Evolutionary conservation across 2,329 filamentous ascomycete genomes (phyloP).

Genomic region (Helicocarpus griseus): DNA sequence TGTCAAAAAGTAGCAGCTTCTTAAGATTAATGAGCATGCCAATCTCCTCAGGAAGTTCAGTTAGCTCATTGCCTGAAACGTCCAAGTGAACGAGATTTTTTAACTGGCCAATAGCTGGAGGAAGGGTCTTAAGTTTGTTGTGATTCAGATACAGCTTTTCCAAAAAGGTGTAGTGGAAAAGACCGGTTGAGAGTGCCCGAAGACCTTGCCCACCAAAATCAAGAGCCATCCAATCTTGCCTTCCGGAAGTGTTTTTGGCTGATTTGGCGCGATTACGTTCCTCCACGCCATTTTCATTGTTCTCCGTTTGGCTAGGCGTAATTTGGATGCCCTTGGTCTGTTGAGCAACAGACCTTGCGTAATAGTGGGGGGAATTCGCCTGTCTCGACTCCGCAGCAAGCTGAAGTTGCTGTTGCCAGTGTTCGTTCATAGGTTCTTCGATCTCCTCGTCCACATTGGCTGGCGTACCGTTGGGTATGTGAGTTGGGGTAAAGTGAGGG

Average conservation of each 20-base stretch:
- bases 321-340: conserved; percentile 38
- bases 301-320: conserved; percentile 39
- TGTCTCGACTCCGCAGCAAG: conserved; percentile 64
- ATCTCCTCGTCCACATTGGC: conserved; percentile 46
- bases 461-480: conserved; percentile 52
- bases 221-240: conserved; percentile 84
- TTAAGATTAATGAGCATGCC: conserved; percentile 95
- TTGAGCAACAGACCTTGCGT: conserved; percentile 43
- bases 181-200: conserved; percentile 63
- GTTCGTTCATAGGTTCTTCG: conserved; percentile 52
- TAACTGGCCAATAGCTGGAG: conserved; percentile 69
- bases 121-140: conserved; percentile 77
- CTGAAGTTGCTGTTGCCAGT: conserved; percentile 83
- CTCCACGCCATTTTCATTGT: conserved; percentile 41
- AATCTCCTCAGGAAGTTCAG: conserved; percentile 74
- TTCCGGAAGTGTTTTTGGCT: conserved; percentile 40
- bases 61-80: conserved; percentile 77
- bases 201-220: conserved; percentile 96
- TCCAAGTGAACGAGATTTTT: conserved; percentile 76
- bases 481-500: conserved; percentile 50
- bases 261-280: conserved; percentile 57
- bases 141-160: conserved; percentile 88
- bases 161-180: conserved; percentile 84
- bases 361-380: conserved; percentile 62
- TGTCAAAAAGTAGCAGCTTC: conserved; percentile 80